Percentiles rank a stretch among this genome's conserved stretches.
Conservation (phyloP, 169 alveolate genomes). For the Babesia caballi region DNA sequence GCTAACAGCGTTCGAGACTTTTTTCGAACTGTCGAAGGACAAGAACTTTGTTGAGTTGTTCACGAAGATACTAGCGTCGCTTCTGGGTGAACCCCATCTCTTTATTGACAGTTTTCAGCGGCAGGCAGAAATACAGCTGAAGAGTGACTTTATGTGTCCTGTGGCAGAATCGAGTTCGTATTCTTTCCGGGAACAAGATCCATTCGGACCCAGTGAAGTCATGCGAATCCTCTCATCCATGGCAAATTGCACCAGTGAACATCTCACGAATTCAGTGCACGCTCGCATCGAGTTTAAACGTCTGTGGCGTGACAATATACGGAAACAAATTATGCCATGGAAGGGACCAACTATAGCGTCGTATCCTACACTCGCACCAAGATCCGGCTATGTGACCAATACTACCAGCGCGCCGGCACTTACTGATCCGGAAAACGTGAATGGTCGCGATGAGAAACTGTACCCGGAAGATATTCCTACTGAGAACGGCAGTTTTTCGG, state of each 20-base stretch:
- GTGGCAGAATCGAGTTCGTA: neutral
- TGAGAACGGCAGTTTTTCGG: no score
- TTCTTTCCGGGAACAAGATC: neutral
- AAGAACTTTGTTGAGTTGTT: constrained; percentile 49
- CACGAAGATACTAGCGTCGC: constrained; percentile 11
- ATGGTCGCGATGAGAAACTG: no score
- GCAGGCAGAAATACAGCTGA: constrained; percentile 3
- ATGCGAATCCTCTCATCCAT: constrained; percentile 13
- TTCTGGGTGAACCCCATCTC: constrained; percentile 14
- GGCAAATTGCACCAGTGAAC: constrained; percentile 41
- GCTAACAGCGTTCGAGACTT: neutral
- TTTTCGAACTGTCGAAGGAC: constrained; percentile 34
- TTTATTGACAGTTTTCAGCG: constrained; percentile 22
- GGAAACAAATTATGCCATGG: constrained; percentile 45
- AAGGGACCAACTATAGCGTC: no score
- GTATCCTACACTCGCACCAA: no score
- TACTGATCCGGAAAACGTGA: no score
- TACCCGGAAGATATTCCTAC: no score
- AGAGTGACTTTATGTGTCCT: neutral
- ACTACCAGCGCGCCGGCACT: no score
- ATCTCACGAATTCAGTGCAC: constrained; percentile 53
- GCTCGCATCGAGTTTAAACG: constrained; percentile 57
- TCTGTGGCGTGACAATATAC: constrained; percentile 50
- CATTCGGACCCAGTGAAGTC: neutral
- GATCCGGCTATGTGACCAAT: no score